Evolutionary conservation across 441 rosid genomes (phyloP).

Genomic region (Adansonia madagascariensis): DNA sequence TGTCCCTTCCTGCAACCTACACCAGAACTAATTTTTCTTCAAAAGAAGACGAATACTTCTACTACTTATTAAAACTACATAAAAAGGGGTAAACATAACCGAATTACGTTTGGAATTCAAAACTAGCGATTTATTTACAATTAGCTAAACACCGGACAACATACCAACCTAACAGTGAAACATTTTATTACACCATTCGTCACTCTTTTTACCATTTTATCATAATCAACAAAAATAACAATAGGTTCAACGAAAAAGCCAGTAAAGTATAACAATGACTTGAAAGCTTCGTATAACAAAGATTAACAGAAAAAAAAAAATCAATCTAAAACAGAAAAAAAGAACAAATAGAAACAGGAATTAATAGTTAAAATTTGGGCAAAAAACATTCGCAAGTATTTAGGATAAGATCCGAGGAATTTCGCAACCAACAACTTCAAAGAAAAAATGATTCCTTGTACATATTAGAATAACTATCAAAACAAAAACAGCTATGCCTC

Average conservation of each 20-base stretch:
- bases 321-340: neutral
- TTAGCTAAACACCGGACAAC: neutral
- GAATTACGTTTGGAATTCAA: neutral
- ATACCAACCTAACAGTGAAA: neutral
- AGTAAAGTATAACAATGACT: neutral
- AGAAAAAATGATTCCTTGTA: neutral
- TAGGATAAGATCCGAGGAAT: neutral
- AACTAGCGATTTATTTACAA: too few species aligned
- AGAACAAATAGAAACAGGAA: neutral
- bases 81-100: too few species aligned
- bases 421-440: neutral
- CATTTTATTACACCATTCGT: neutral
- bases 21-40: neutral
- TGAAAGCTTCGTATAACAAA: neutral
- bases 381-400: neutral
- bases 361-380: neutral
- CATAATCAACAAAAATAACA: neutral
- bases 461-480: neutral
- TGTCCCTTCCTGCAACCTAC: neutral
- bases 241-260: neutral
- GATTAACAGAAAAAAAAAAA: neutral
- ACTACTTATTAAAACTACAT: neutral
- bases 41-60: neutral
- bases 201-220: neutral
- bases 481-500: neutral